Conservation (phyloP, 1,284 basidiomycete genomes). For the Naganishia liquefaciens region DNA sequence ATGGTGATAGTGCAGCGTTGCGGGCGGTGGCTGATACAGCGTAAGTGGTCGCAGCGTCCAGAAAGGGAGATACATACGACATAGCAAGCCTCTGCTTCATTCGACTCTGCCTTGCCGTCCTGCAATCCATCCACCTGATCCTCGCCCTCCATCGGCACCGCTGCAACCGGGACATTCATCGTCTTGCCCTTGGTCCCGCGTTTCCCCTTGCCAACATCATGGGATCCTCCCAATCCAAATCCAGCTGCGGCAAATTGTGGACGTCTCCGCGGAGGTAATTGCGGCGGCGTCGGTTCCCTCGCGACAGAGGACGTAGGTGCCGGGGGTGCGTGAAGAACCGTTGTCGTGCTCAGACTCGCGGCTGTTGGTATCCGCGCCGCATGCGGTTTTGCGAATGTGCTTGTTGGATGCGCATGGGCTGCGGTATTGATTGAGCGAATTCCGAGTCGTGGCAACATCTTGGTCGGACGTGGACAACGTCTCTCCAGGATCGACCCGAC, state of each 20-base stretch:
- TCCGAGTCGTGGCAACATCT: too few species aligned
- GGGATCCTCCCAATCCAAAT: conserved; percentile 45
- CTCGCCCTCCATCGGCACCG: conserved; percentile 29
- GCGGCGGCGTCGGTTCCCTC: conserved; percentile 22
- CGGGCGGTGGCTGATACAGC: conserved; percentile 46
- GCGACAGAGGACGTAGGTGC: not conserved
- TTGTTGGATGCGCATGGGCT: not conserved
- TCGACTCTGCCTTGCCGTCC: conserved; percentile 38
- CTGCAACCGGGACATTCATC: conserved; percentile 34
- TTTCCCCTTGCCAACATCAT: conserved; percentile 2
- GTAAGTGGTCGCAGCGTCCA: not conserved
- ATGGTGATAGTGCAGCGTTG: conserved; percentile 62
- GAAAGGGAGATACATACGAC: conserved; percentile 43
- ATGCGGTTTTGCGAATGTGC: not conserved
- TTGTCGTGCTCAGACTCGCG: conserved; percentile 15
- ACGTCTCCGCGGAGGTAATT: conserved; percentile 45
- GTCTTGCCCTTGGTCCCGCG: conserved; percentile 35
- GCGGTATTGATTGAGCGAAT: too few species aligned
- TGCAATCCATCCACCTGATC: conserved; percentile 37
- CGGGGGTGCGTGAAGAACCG: not conserved
- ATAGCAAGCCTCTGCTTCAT: conserved; percentile 54
- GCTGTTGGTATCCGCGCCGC: not conserved
- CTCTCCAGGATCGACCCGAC: not conserved
- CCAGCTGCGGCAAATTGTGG: conserved; percentile 51
- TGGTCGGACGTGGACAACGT: not conserved